Conservation (phyloP, 805 yeast species). For the Barnettozyma pratensis region DNA sequence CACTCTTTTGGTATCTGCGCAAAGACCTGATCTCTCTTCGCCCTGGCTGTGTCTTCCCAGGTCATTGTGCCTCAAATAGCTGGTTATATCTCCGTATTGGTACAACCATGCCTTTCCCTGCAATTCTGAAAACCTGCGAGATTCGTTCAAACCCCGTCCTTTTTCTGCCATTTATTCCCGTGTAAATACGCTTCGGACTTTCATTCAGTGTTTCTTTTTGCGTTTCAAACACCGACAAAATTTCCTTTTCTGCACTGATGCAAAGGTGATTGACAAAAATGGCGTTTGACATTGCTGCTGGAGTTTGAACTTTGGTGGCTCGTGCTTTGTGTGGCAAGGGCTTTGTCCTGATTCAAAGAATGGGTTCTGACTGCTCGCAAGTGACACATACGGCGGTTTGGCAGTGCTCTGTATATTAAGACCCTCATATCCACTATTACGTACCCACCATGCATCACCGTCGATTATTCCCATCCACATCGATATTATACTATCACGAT, state of each 20-base stretch:
- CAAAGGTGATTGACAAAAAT: not conserved
- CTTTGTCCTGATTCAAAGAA: no score
- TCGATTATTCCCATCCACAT: no score
- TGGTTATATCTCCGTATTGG: no score
- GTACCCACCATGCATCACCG: no score
- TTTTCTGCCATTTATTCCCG: not conserved
- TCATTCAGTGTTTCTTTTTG: not conserved
- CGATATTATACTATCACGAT: no score
- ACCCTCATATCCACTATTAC: no score
- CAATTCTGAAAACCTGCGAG: not conserved
- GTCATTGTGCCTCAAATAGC: constrained; percentile 1
- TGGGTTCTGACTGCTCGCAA: not conserved
- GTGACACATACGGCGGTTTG: not conserved
- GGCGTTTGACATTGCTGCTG: not conserved
- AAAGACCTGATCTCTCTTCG: constrained; percentile 8
- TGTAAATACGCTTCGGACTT: no score
- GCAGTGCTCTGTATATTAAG: not conserved
- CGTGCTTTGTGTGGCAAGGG: not conserved
- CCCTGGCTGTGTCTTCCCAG: constrained; percentile 14
- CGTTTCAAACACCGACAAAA: not conserved
- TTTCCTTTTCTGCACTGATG: not conserved
- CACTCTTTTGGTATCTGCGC: constrained; percentile 17
- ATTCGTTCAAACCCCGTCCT: not conserved
- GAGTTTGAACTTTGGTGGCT: not conserved
- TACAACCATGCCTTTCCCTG: not conserved